These are phyloP conservation scores for Alisma plantagoaquatica DNA, from an alignment of 106 monocot species.

Conservation along the genomic window DNA sequence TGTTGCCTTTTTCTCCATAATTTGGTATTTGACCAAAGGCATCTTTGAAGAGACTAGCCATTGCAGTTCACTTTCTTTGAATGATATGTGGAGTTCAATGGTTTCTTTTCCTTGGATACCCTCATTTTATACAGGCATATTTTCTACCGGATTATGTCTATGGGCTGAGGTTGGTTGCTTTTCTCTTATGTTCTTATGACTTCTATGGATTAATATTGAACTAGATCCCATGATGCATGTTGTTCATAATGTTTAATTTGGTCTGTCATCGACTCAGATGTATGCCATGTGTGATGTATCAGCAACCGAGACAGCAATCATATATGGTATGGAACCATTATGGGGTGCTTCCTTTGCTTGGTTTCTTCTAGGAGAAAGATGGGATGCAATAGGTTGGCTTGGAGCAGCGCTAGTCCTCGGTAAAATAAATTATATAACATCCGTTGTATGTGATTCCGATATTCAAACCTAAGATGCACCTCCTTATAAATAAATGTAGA, in stretches of 20 bases:
- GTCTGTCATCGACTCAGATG: slow-evolving; percentile 40
- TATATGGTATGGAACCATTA: slow-evolving; percentile 78
- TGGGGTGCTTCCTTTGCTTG: slow-evolving; percentile 93
- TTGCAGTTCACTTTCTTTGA: slow-evolving; percentile 13
- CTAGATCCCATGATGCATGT: neutral
- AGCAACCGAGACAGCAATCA: slow-evolving; percentile 76
- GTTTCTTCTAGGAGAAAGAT: slow-evolving; percentile 78
- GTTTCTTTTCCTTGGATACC: slow-evolving; percentile 90
- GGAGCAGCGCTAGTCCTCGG: slow-evolving; percentile 72
- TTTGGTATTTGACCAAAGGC: slow-evolving; percentile 46
- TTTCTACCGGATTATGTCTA: slow-evolving; percentile 72
- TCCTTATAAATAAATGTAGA: no score
- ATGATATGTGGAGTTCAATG: slow-evolving; percentile 28
- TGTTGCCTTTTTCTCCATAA: slow-evolving; percentile 46
- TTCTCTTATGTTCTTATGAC: neutral
- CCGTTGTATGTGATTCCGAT: no score
- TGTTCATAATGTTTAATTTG: neutral
- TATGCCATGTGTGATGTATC: slow-evolving; percentile 73
- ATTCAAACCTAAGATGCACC: no score
- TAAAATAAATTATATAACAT: no score
- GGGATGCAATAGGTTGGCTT: slow-evolving; percentile 55
- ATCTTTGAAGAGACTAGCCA: slow-evolving; percentile 8
- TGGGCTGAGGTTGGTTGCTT: slow-evolving; percentile 54
- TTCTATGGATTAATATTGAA: neutral
- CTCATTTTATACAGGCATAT: slow-evolving; percentile 76